phyloP scores from a whole-genome alignment of 2,329 filamentous ascomycete genomes.

The Cryphonectria radicalis region DNA sequence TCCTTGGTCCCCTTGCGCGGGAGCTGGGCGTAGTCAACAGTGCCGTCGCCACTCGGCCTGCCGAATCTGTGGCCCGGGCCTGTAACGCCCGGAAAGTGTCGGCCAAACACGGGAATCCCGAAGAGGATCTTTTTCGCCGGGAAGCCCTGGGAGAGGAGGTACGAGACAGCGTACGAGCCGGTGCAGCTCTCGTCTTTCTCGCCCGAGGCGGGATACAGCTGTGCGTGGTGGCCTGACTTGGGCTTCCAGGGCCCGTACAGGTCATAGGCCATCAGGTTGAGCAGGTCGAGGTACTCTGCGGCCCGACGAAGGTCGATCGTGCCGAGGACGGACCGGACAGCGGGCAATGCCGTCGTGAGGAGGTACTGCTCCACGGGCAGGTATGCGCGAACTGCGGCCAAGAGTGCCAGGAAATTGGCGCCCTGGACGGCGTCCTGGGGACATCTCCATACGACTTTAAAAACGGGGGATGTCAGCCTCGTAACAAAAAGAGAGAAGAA shows the following conservation, averaged over 20 bases:
- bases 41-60: constrained; percentile 66
- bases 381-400: constrained; percentile 67
- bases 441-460: constrained; percentile 87
- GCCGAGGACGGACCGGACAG: constrained; percentile 66
- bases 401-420: constrained; percentile 69
- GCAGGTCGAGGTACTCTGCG: constrained; percentile 69
- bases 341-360: constrained; percentile 74
- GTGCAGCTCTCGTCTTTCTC: constrained; percentile 64
- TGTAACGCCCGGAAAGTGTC: constrained; percentile 70
- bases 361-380: constrained; percentile 72
- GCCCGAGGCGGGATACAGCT: constrained; percentile 67
- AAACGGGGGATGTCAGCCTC: not conserved
- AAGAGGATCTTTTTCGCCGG: constrained; percentile 73
- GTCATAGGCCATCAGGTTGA: constrained; percentile 84
- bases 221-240: constrained; percentile 74
- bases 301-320: constrained; percentile 69
- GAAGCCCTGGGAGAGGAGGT: constrained; percentile 68
- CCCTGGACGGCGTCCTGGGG: constrained; percentile 70
- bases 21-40: constrained; percentile 75
- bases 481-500: not conserved
- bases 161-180: constrained; percentile 68
- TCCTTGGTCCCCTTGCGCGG: constrained; percentile 67
- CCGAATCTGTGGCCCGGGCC: constrained; percentile 66
- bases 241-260: constrained; percentile 73
- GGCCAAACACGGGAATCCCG: constrained; percentile 75